phyloP scores from a whole-genome alignment of 768 basidiomycete species.

The Austroboletus eburneus region DNA sequence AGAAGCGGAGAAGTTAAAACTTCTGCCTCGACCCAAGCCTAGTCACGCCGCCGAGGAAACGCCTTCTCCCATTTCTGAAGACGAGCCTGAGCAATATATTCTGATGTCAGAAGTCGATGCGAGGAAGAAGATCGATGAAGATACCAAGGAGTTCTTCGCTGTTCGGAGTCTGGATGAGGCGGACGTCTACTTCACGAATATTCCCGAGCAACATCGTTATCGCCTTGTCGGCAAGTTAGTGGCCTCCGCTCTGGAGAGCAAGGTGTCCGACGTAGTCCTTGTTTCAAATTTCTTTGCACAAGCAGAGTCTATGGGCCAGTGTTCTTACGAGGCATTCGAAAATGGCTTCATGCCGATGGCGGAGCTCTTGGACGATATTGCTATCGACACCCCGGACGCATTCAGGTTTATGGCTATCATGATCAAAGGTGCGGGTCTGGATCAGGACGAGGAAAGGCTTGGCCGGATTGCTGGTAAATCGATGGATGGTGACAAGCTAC shows the following conservation, averaged over 20 bases:
- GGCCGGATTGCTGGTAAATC: constrained; percentile 59
- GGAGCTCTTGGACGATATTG: constrained; percentile 82
- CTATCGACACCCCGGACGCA: constrained; percentile 87
- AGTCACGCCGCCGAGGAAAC: constrained; percentile 50
- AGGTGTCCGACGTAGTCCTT: constrained; percentile 74
- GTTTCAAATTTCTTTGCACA: constrained; percentile 71
- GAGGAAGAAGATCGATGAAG: constrained; percentile 73
- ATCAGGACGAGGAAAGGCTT: constrained; percentile 52
- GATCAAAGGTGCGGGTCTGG: constrained; percentile 63
- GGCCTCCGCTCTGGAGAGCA: constrained; percentile 70
- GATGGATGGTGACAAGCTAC: constrained; percentile 54
- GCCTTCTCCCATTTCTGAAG: constrained; percentile 44
- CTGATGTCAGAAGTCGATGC: constrained; percentile 66
- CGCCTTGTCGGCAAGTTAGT: constrained; percentile 74
- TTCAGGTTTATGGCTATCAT: constrained; percentile 71
- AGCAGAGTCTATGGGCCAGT: constrained; percentile 56
- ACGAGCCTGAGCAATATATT: constrained; percentile 42
- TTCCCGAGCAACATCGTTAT: constrained; percentile 61
- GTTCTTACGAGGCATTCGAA: constrained; percentile 61
- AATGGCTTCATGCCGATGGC: constrained; percentile 66
- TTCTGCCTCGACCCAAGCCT: constrained; percentile 70
- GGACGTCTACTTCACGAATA: constrained; percentile 74
- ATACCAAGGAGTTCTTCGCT: constrained; percentile 82
- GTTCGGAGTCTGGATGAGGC: constrained; percentile 85
- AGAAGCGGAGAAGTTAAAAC: constrained; percentile 64